Conservation (phyloP, 1,139 yeast species). For the Sugiyamaella neomexicana region DNA sequence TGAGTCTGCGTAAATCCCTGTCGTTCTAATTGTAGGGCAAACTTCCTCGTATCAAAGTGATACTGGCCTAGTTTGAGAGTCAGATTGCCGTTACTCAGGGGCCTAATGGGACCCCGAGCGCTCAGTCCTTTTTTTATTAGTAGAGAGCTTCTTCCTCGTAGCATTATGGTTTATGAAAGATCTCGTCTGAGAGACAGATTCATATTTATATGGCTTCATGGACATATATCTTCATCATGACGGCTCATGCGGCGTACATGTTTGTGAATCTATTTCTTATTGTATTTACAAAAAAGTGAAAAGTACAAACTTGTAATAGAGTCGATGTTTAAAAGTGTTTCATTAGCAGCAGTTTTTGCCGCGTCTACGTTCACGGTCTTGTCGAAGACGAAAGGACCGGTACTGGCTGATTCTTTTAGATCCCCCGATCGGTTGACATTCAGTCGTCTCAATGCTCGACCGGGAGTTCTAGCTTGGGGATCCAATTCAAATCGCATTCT, state of each 20-base stretch:
- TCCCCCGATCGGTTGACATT: constrained; percentile 7
- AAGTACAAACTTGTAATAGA: background rate
- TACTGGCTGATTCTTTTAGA: constrained; percentile 7
- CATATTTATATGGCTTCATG: no score
- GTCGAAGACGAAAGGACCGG: background rate
- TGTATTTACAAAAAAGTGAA: no score
- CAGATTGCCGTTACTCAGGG: constrained; percentile 11
- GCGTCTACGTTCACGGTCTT: constrained; percentile 10
- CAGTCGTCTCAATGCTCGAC: constrained; percentile 29
- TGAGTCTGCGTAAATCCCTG: constrained; percentile 76
- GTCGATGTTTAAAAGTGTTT: constrained; percentile 9
- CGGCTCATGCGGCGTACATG: constrained; percentile 2
- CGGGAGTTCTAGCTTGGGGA: constrained; percentile 60
- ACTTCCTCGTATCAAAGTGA: constrained; percentile 74
- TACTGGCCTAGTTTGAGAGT: constrained; percentile 31
- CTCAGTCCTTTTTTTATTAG: background rate
- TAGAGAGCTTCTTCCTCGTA: background rate
- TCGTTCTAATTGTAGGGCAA: constrained; percentile 64
- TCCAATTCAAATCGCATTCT: constrained; percentile 47
- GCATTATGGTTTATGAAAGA: no score
- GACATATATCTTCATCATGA: background rate
- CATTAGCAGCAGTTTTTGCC: constrained; percentile 6
- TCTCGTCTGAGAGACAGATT: background rate
- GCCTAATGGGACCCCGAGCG: background rate
- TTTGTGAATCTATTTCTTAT: background rate